These are phyloP conservation scores for Thelephora aurantiotincta DNA, from an alignment of 768 basidiomycete species.

Conservation along the genomic window DNA sequence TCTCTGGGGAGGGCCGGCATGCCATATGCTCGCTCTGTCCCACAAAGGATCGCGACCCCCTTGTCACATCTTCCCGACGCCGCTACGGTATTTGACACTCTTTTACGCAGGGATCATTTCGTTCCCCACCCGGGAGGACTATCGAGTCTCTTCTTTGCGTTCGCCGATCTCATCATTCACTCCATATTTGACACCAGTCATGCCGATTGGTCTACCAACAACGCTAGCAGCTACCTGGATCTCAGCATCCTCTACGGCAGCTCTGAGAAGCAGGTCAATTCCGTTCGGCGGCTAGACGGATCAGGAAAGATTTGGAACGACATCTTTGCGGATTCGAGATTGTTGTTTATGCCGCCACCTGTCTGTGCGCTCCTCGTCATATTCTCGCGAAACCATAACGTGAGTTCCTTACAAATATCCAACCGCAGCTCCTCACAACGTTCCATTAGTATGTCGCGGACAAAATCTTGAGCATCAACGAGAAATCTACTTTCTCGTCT, in stretches of 20 bases:
- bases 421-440: conserved; percentile 5
- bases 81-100: conserved; percentile 54
- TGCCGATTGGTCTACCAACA: conserved; percentile 30
- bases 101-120: conserved; percentile 30
- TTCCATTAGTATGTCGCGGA: conserved; percentile 48
- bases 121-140: conserved; percentile 35
- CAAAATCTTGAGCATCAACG: conserved; percentile 56
- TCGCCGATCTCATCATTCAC: conserved; percentile 68
- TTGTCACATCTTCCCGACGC: conserved; percentile 44
- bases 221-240: conserved; percentile 63
- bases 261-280: conserved; percentile 27
- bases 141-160: conserved; percentile 63
- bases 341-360: conserved; percentile 63
- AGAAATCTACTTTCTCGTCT: conserved; percentile 30
- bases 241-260: conserved; percentile 62
- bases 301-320: conserved; percentile 56
- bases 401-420: conserved; percentile 16
- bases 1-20: conserved; percentile 20
- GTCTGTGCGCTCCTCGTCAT: conserved; percentile 54
- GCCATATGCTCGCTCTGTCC: conserved; percentile 44
- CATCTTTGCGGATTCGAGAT: conserved; percentile 49
- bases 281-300: conserved; percentile 47
- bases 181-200: conserved; percentile 48
- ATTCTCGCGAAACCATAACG: conserved; percentile 63
- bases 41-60: conserved; percentile 29